These are phyloP conservation scores for Microsporum ferrugineum DNA, from an alignment of 2,329 filamentous ascomycete species.

Conservation along the genomic window DNA sequence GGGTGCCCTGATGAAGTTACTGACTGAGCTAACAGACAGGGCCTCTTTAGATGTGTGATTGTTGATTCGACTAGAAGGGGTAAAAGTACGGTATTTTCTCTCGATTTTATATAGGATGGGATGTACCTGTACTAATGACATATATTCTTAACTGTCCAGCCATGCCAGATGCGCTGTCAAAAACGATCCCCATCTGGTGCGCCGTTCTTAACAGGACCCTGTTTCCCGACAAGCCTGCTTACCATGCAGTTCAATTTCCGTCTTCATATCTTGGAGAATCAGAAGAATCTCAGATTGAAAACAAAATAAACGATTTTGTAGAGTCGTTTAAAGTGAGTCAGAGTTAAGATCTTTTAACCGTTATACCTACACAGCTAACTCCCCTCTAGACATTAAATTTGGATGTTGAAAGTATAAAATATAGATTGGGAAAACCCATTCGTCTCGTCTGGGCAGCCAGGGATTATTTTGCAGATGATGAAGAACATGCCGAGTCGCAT, in stretches of 20 bases:
- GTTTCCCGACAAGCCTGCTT: conserved; percentile 48
- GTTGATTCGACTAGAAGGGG: conserved; percentile 88
- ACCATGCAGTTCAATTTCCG: conserved; percentile 55
- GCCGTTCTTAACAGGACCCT: conserved; percentile 69
- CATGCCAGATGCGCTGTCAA: conserved; percentile 89
- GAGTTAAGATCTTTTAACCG: too few species aligned
- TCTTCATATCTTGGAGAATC: conserved; percentile 60
- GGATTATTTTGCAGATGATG: conserved; percentile 37
- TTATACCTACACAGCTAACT: not conserved
- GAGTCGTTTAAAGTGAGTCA: conserved; percentile 34
- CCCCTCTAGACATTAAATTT: conserved; percentile 47
- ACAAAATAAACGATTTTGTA: conserved; percentile 48
- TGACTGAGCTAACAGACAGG: not conserved
- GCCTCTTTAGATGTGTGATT: conserved; percentile 48
- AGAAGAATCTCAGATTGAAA: conserved; percentile 67
- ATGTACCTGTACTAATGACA: not conserved
- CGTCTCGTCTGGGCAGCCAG: conserved; percentile 71
- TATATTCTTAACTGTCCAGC: conserved; percentile 31
- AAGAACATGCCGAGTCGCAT: conserved; percentile 41
- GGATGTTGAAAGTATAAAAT: conserved; percentile 44
- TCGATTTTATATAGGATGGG: not conserved
- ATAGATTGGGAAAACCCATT: conserved; percentile 57
- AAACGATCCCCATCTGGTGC: conserved; percentile 91
- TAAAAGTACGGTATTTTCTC: conserved; percentile 47
- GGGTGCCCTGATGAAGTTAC: not conserved